Conservation (phyloP, 1,284 basidiomycete species). For the Porodaedalea pini region DNA sequence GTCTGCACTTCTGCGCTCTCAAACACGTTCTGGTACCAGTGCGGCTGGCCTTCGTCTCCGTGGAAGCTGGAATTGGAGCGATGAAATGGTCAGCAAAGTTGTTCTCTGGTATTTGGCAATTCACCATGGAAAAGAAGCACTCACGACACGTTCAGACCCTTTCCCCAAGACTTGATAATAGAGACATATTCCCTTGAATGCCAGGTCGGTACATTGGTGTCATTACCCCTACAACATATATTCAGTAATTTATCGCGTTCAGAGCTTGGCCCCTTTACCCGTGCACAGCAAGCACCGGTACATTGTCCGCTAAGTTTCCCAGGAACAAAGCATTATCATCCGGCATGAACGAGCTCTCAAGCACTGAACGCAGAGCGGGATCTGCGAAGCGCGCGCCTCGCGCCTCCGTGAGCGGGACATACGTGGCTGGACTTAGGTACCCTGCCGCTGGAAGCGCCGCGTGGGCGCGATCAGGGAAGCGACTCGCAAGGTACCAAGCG, state of each 20-base stretch:
- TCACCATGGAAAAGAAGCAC: too few relatives aligned
- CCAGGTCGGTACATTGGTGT: slow-evolving; percentile 80
- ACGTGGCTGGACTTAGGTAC: slow-evolving; percentile 82
- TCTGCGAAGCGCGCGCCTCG: slow-evolving; percentile 67
- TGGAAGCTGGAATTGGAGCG: slow-evolving; percentile 41
- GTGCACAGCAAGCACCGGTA: slow-evolving; percentile 72
- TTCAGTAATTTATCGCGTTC: not conserved
- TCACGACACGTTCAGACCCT: slow-evolving; percentile 50
- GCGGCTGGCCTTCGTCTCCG: slow-evolving; percentile 60
- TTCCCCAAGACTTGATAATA: slow-evolving; percentile 53
- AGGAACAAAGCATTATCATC: slow-evolving; percentile 87
- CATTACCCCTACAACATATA: slow-evolving; percentile 48
- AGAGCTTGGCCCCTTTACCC: slow-evolving; percentile 51
- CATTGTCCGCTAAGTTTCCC: slow-evolving; percentile 63
- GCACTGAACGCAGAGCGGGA: slow-evolving; percentile 64
- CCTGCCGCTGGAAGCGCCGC: slow-evolving; percentile 75
- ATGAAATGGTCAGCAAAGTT: too few relatives aligned
- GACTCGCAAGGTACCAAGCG: slow-evolving; percentile 72
- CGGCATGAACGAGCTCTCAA: slow-evolving; percentile 68
- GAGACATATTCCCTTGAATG: slow-evolving; percentile 65
- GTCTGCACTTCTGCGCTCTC: slow-evolving; percentile 48
- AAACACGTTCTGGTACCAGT: slow-evolving; percentile 69
- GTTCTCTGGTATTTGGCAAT: too few relatives aligned
- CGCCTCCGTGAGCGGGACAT: slow-evolving; percentile 70
- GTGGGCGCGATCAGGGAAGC: slow-evolving; percentile 73